Percentiles rank a stretch among this genome's conserved stretches.
phyloP scores from a whole-genome alignment of 2,329 filamentous ascomycete species.

The Exophiala viscosa region DNA sequence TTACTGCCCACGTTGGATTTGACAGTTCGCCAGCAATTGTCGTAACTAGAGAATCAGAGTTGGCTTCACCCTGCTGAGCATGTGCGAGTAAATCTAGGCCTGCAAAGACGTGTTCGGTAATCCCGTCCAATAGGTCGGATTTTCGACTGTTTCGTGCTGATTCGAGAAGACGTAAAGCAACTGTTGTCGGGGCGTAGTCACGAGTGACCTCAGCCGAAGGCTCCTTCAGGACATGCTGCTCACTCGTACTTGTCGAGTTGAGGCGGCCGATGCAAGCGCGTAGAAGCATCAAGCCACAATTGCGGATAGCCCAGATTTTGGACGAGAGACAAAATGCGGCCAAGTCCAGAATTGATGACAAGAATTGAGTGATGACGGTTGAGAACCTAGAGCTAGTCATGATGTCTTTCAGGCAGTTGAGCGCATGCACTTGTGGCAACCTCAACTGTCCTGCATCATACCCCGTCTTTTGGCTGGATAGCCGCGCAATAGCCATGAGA shows the following conservation, averaged over 20 bases:
- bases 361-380: constrained; percentile 66
- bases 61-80: constrained; percentile 28
- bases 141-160: neutral
- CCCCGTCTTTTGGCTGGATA: constrained; percentile 24
- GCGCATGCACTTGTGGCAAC: constrained; percentile 85
- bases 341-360: constrained; percentile 71
- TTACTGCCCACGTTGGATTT: constrained; percentile 44
- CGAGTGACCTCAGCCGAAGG: neutral
- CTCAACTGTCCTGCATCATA: constrained; percentile 47
- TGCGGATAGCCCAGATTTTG: constrained; percentile 87
- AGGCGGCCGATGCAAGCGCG: constrained; percentile 57
- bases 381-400: constrained; percentile 79
- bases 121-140: neutral
- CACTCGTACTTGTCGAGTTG: constrained; percentile 31
- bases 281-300: constrained; percentile 86
- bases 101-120: constrained; percentile 37
- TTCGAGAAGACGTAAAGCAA: constrained; percentile 16
- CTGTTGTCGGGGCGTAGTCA: constrained; percentile 1
- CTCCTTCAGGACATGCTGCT: neutral
- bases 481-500: constrained; percentile 17
- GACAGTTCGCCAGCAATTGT: constrained; percentile 39
- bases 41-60: constrained; percentile 33
- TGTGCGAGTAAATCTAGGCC: constrained; percentile 43
- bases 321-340: constrained; percentile 76
- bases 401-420: constrained; percentile 90